A percentile compares a stretch with the other conserved stretches of the same genome.
phyloP scores from a whole-genome alignment of 768 basidiomycete species.

The Mycena chlorophos region DNA sequence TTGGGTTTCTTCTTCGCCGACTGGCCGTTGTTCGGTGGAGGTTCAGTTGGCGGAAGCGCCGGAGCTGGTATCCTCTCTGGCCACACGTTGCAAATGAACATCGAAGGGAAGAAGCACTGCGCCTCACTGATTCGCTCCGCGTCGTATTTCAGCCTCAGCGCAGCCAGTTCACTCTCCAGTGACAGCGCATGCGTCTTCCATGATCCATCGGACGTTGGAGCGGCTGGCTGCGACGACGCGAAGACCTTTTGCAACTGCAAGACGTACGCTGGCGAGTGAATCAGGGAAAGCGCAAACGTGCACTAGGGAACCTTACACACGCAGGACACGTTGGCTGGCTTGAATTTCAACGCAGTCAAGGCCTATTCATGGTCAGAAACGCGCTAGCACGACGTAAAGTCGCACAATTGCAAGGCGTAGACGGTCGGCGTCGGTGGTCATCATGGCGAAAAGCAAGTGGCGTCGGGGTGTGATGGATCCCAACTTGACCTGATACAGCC shows the following conservation, averaged over 20 bases:
- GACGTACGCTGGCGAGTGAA: constrained; percentile 40
- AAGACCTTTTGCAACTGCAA: constrained; percentile 42
- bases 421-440: constrained; percentile 30
- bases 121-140: constrained; percentile 42
- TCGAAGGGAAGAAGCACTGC: constrained; percentile 3
- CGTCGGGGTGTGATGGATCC: background rate
- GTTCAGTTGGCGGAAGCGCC: background rate
- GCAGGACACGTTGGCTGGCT: constrained; percentile 42
- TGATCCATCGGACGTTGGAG: constrained; percentile 24
- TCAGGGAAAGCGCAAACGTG: background rate
- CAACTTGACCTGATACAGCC: constrained; percentile 6
- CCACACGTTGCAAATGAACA: constrained; percentile 24
- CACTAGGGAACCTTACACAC: constrained; percentile 42
- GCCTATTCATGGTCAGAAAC: constrained; percentile 35
- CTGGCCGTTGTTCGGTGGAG: constrained; percentile 12
- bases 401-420: constrained; percentile 46
- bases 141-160: constrained; percentile 42
- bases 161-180: constrained; percentile 40
- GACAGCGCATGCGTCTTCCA: constrained; percentile 46
- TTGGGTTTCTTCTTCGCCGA: constrained; percentile 20
- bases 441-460: constrained; percentile 4
- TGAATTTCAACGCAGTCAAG: constrained; percentile 45
- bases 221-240: constrained; percentile 24
- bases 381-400: background rate
- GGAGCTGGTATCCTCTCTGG: constrained; percentile 25